phyloP scores from a whole-genome alignment of 2,329 filamentous ascomycete species.

The Aspergillus fumigatus region DNA sequence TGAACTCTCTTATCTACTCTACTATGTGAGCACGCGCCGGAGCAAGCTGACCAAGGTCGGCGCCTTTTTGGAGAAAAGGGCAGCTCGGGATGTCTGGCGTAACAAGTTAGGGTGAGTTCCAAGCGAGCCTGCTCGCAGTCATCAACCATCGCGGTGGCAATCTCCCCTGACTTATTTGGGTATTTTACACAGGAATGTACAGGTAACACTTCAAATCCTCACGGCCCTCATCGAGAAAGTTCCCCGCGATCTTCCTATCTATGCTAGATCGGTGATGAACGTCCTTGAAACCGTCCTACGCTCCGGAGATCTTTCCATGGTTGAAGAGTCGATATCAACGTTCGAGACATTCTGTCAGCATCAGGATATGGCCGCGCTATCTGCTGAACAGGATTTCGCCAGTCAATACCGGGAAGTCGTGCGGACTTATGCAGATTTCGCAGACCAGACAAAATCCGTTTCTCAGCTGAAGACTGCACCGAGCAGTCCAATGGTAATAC shows the following conservation, averaged over 20 bases:
- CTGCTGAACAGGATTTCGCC: slow-evolving; percentile 80
- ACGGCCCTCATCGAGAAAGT: slow-evolving; percentile 89
- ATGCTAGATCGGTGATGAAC: slow-evolving; percentile 77
- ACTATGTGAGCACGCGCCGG: slow-evolving; percentile 90
- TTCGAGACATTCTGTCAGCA: slow-evolving; percentile 86
- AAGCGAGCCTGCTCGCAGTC: not conserved
- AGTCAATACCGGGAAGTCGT: slow-evolving; percentile 79
- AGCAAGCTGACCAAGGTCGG: slow-evolving; percentile 97
- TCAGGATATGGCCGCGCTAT: slow-evolving; percentile 79
- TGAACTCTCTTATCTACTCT: slow-evolving; percentile 93
- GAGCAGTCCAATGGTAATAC: slow-evolving; percentile 69
- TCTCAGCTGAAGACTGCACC: slow-evolving; percentile 47
- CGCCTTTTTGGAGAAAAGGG: slow-evolving; percentile 90
- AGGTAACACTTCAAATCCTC: slow-evolving; percentile 90
- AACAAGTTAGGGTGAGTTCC: slow-evolving; percentile 73
- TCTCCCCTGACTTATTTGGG: slow-evolving; percentile 4
- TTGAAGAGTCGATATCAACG: slow-evolving; percentile 80
- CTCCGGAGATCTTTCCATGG: slow-evolving; percentile 85
- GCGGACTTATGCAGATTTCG: slow-evolving; percentile 71
- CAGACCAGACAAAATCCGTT: slow-evolving; percentile 55
- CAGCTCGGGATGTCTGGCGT: slow-evolving; percentile 84
- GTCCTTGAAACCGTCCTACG: slow-evolving; percentile 78
- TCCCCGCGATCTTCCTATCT: slow-evolving; percentile 83
- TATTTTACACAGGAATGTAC: slow-evolving; percentile 64
- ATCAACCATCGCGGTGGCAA: slow-evolving; percentile 8